These are phyloP conservation scores for Rosa rugosa DNA, from an alignment of 306 rosid genomes.

Conservation along the genomic window DNA sequence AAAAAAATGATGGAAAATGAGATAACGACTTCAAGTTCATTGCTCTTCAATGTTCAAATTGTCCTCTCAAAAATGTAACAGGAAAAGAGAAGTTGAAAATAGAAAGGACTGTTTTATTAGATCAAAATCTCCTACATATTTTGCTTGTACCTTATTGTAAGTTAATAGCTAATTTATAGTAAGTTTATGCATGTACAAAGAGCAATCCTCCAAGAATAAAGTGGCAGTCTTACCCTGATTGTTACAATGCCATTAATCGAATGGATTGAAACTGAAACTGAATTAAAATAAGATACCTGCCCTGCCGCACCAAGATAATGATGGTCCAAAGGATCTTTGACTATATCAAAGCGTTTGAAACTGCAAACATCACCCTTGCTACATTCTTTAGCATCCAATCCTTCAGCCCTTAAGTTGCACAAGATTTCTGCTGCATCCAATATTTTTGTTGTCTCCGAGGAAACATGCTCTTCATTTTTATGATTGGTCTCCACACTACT, in stretches of 20 bases:
- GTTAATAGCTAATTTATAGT: neutral
- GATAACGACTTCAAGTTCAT: slow-evolving; percentile 1
- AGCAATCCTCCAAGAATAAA: neutral
- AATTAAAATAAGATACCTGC: slow-evolving; percentile 50
- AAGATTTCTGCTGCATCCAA: slow-evolving; percentile 46
- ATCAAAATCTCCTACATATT: neutral
- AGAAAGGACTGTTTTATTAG: neutral
- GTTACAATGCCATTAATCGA: neutral
- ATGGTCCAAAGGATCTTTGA: slow-evolving; percentile 82
- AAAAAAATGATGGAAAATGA: neutral
- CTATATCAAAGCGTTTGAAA: slow-evolving; percentile 87
- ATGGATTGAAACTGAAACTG: neutral
- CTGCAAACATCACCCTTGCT: slow-evolving; percentile 43
- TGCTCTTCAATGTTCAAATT: neutral
- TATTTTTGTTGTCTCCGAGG: slow-evolving; percentile 40
- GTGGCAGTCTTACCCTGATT: neutral
- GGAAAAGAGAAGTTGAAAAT: neutral
- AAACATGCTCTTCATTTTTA: slow-evolving; percentile 36
- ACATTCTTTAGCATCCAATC: slow-evolving; percentile 36
- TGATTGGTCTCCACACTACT: slow-evolving; percentile 33
- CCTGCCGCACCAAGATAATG: slow-evolving; percentile 75
- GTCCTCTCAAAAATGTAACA: neutral
- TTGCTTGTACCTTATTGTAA: neutral
- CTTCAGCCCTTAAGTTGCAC: slow-evolving; percentile 48
- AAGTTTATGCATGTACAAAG: neutral